Evolutionary conservation across 2,329 filamentous ascomycete species (phyloP), one percentile per base, ranked within the genome.

Genomic region (Cryphonectria japonica): DNA sequence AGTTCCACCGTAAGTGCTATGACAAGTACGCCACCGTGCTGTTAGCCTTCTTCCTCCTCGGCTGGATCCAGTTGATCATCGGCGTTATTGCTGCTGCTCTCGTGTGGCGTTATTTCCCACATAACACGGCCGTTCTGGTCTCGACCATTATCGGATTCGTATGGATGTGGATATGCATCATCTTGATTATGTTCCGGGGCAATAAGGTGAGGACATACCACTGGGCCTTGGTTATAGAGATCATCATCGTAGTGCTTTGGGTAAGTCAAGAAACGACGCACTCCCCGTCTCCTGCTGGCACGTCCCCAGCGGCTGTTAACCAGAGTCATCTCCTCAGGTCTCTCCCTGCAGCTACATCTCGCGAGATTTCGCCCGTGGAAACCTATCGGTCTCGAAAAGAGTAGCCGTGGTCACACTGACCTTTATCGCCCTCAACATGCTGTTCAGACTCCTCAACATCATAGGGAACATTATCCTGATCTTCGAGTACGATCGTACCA

Each of bases 1-100:
- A 84, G 75, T 84, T 84, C 70, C 83, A 85, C 72, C 73, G 75
- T 14, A 2, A 3, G 8, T 85, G 83, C 73, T 83, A 82, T 67
- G 75, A 76, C 61, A 73, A 76, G n/a, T 85, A 83, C 69, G 80
- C 80, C 67, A 71, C 76, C 39, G 77, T 79, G 16, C 74, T 84
- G 14, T 76, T 83, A 41, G 74, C 76, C 13, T 84, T 82, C 71
- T 81, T 84, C 50, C 34, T 79, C 1, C 73, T 81, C 4, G 83
- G 83, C 2, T 80, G 79, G 71, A 66, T 80, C 16, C 84, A 85
- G 76, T 76, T 81, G 7, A 71, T 76, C 9, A 72, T 82, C 14
- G 79, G 79, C 1, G 72, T 83, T 0, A 74, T 78, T 9, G 81
- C 78, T 8, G 76, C 77, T 26, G 77, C 76, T 4, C 63, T 83